Conservation (phyloP, 306 rosid genomes). For the Datisca glomerata region DNA sequence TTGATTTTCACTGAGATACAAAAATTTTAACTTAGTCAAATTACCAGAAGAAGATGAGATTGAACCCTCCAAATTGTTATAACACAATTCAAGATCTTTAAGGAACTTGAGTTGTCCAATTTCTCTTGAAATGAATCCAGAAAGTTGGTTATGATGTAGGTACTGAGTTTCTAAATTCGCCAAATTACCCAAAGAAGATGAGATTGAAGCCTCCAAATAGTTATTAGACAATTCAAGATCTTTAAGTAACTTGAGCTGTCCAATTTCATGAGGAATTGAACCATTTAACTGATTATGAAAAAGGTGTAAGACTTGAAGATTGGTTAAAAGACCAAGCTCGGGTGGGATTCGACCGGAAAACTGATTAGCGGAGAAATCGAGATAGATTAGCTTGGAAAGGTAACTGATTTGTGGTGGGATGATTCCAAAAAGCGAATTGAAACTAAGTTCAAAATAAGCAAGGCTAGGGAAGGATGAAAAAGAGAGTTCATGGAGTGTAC, state of each 20-base stretch:
- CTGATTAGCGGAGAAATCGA: conserved; percentile 75
- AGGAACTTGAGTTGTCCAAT: conserved; percentile 84
- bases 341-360: conserved; percentile 65
- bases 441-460: conserved; percentile 82
- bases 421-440: conserved; percentile 73
- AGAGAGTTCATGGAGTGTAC: conserved; percentile 65
- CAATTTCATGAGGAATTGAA: conserved; percentile 45
- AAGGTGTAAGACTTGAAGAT: conserved; percentile 73
- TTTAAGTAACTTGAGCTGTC: conserved; percentile 60
- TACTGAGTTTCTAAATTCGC: too few relatives aligned
- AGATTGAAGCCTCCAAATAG: conserved; percentile 72
- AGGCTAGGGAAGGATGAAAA: conserved; percentile 53
- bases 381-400: conserved; percentile 55
- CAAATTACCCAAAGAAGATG: conserved; percentile 66
- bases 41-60: too few relatives aligned
- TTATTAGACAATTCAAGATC: conserved; percentile 76
- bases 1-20: too few relatives aligned
- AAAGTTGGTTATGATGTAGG: too few relatives aligned
- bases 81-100: conserved; percentile 63
- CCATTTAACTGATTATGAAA: conserved; percentile 60
- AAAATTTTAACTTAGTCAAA: too few relatives aligned
- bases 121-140: too few relatives aligned
- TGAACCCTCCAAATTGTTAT: conserved; percentile 80
- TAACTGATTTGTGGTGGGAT: conserved; percentile 74
- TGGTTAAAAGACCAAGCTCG: conserved; percentile 53